Evolutionary conservation across 1,284 basidiomycete species (phyloP).

Genomic region (Amylostereum areolatum): DNA sequence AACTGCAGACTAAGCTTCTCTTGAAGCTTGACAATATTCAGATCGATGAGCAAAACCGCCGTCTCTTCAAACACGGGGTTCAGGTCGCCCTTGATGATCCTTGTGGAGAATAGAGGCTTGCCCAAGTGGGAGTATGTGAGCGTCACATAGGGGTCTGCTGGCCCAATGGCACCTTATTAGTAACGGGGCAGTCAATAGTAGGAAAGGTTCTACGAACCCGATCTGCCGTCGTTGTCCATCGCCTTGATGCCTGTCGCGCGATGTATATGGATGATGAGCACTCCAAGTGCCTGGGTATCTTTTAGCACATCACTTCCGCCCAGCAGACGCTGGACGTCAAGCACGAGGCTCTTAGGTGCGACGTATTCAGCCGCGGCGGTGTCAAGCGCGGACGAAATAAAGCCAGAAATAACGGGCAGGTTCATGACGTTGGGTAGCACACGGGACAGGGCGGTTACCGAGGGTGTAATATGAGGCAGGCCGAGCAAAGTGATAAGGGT

Average conservation of each 20-base stretch:
- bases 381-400: constrained; percentile 74
- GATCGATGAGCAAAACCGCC: constrained; percentile 60
- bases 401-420: constrained; percentile 69
- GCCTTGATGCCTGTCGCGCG: constrained; percentile 57
- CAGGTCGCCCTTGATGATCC: constrained; percentile 60
- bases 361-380: constrained; percentile 55
- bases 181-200: neutral
- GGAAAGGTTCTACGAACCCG: constrained; percentile 38
- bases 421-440: constrained; percentile 77
- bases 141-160: constrained; percentile 32
- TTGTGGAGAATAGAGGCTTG: constrained; percentile 67
- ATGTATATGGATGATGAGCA: constrained; percentile 65
- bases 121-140: constrained; percentile 35
- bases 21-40: constrained; percentile 63
- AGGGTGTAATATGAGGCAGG: constrained; percentile 69
- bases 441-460: constrained; percentile 66
- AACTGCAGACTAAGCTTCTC: constrained; percentile 66
- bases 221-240: constrained; percentile 54
- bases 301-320: constrained; percentile 51
- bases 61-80: constrained; percentile 79
- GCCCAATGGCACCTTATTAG: constrained; percentile 13
- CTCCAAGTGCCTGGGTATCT: constrained; percentile 65
- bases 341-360: constrained; percentile 67
- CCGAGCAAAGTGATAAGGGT: constrained; percentile 66
- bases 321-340: constrained; percentile 68